Base-by-base conservation (phyloP, 257 asterid species). In the Nemophila menziesii region DNA sequence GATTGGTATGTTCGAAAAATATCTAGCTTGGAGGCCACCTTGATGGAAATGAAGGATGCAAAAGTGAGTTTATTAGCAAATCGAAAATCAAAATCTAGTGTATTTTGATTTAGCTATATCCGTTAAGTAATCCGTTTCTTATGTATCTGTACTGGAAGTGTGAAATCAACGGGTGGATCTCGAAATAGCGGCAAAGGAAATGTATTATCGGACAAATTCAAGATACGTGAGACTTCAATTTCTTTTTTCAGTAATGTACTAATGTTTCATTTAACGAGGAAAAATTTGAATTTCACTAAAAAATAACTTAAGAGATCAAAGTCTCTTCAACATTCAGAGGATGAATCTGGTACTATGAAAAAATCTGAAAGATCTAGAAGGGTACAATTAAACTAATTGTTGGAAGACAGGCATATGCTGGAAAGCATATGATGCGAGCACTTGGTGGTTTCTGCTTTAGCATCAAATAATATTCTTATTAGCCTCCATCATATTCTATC, bases 121-220 rank as follows among this genome's bases (percentile, higher is more conserved):
- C n/a, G n/a, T n/a, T n/a, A n/a, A n/a, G n/a, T n/a, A n/a, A n/a
- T n/a, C n/a, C n/a, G n/a, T n/a, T n/a, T n/a, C n/a, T n/a, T n/a
- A n/a, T n/a, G n/a, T n/a, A n/a, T n/a, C n/a, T n/a, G n/a, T n/a
- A n/a, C n/a, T n/a, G n/a, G n/a, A n/a, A n/a, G n/a, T n/a, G n/a
- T n/a, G n/a, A 63, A 48, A 33, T 38, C 66, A 65, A 33, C n/a
- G 2, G 44, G n/a, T 20, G 17, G 66, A 57, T 14, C 62, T 68
- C 10, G 71, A 58, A 33, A 57, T 48, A 10, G 71, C 57, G 60
- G 33, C 66, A 37, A 62, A 71, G 58, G 78, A 77, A 55, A 71
- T 60, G 67, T 69, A 63, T 16, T 82, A 83, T 44, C 51, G 82
- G 22, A 73, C 92, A 49, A 83, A 80, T 52, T 74, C 90, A 23